These are phyloP conservation scores for Penicillium goetzii DNA, from an alignment of 495 filamentous ascomycete species.

Conservation along the genomic window DNA sequence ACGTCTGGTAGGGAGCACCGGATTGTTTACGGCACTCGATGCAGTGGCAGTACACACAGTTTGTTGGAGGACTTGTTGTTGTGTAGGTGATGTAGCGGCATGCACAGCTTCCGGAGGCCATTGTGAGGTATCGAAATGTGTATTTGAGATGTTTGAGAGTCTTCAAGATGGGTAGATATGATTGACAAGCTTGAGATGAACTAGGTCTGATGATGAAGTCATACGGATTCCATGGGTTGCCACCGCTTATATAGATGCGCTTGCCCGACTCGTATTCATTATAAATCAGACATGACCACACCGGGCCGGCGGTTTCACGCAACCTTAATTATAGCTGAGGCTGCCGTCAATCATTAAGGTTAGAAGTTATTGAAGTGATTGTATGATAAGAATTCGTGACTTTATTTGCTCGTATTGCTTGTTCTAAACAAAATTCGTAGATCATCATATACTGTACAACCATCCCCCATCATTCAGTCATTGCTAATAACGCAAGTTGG, in stretches of 20 bases:
- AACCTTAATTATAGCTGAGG: not conserved
- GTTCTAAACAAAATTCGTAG: not conserved
- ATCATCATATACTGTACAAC: not conserved
- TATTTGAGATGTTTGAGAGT: not conserved
- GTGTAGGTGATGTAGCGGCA: constrained; percentile 34
- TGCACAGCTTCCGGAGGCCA: constrained; percentile 36
- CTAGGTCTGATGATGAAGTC: not conserved
- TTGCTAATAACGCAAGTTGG: not conserved
- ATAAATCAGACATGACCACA: not conserved
- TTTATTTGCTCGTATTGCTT: not conserved
- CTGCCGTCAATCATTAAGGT: too few species aligned
- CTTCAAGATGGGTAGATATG: not conserved
- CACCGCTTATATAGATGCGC: constrained; percentile 4
- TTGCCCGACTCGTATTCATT: constrained; percentile 5
- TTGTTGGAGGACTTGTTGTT: constrained; percentile 18
- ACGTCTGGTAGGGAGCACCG: constrained; percentile 36
- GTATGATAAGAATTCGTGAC: not conserved
- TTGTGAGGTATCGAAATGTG: not conserved
- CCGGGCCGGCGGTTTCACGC: not conserved
- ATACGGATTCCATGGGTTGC: not conserved
- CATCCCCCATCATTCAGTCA: not conserved
- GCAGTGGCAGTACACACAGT: constrained; percentile 37
- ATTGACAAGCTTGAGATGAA: not conserved
- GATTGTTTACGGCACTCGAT: constrained; percentile 34
- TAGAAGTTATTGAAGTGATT: too few species aligned